Percentiles rank a stretch among this genome's conserved stretches.
Evolutionary conservation across 31 red algal genomes (phyloP).

Genomic region (Odonthalia washingtoniensis): DNA sequence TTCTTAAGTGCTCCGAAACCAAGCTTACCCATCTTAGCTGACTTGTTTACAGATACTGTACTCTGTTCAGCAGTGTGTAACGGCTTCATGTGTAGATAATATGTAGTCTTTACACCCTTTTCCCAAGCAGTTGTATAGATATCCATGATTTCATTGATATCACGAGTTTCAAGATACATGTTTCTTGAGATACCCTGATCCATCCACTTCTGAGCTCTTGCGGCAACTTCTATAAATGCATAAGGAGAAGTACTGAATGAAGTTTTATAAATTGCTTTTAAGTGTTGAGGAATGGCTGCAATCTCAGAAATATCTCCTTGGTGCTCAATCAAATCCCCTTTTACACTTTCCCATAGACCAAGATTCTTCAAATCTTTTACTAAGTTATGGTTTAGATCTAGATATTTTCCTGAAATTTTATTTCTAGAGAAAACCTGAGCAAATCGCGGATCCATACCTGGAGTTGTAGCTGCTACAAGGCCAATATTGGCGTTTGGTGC

Average conservation of each 20-base stretch:
- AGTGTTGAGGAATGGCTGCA: constrained; percentile 75
- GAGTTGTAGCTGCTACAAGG: constrained; percentile 96
- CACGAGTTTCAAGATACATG: not conserved
- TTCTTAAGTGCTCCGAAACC: too few species aligned
- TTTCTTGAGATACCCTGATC: not conserved
- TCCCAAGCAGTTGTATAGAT: not conserved
- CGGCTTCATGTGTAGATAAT: too few species aligned
- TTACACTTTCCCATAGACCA: constrained; percentile 84
- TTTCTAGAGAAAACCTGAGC: constrained; percentile 92
- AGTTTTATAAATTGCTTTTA: constrained; percentile 92
- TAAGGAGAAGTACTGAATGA: not conserved
- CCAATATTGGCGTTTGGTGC: constrained; percentile 98
- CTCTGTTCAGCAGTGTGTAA: too few species aligned
- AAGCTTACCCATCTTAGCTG: too few species aligned
- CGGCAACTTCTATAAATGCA: not conserved
- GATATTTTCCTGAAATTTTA: constrained; percentile 94
- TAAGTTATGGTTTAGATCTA: constrained; percentile 93
- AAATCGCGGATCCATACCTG: constrained; percentile 96
- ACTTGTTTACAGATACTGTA: too few species aligned
- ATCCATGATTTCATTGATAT: not conserved
- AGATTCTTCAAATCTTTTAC: constrained; percentile 92
- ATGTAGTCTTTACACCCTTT: not conserved
- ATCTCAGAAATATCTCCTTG: constrained; percentile 92
- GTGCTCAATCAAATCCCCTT: constrained; percentile 87
- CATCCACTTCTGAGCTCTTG: not conserved